Evolutionary conservation across 495 filamentous ascomycete species (phyloP), one percentile per base, ranked within the genome.

Genomic region (Lentithecium fluviatile): DNA sequence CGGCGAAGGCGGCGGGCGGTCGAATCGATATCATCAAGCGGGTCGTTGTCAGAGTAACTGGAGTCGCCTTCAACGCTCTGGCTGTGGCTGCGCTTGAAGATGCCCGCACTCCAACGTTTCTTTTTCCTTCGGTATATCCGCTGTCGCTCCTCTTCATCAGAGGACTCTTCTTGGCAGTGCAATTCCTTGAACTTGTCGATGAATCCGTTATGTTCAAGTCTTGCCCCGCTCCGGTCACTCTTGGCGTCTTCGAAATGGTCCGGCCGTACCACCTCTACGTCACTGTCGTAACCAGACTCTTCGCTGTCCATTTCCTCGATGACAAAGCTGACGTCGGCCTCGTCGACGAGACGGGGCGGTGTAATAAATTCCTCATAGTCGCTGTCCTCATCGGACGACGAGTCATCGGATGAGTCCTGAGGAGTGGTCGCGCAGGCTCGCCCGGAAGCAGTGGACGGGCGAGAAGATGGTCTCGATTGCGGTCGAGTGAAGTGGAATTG

Each of bases 61-160:
- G 67, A 64, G 36, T 71, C 69, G 42, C 71, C 69, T 47, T 63
- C 69, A 21, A 74, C 52, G 43, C 71, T 74, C 50, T 72, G 63
- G 37, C 64, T 68, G 52, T 70, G 63, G 46, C 47, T 70, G 23
- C 72, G 62, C 45, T 73, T 73, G 65, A 67, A 68, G n/a, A 70
- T 65, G 6, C 70, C 67, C 2, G 58, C 61, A 40, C 68, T 72
- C 68, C 70, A 69, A 2, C 70, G 62, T 49, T 71, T 73, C 60
- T 69, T 70, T 42, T 68, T 67, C 40, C 43, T 63, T 42, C 45
- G 37, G 43, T 68, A 65, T 23, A 38, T 45, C 26, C 57, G 58
- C 38, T 58, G 55, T 40, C 49, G 61, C 53, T 64, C 65, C 36
- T 69, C 55, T 59, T 67, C 66, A n/a, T 67, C 59, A 3, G 48